These are phyloP conservation scores for Talaromyces wortmannii DNA, from an alignment of 495 filamentous ascomycete genomes.

Conservation along the genomic window DNA sequence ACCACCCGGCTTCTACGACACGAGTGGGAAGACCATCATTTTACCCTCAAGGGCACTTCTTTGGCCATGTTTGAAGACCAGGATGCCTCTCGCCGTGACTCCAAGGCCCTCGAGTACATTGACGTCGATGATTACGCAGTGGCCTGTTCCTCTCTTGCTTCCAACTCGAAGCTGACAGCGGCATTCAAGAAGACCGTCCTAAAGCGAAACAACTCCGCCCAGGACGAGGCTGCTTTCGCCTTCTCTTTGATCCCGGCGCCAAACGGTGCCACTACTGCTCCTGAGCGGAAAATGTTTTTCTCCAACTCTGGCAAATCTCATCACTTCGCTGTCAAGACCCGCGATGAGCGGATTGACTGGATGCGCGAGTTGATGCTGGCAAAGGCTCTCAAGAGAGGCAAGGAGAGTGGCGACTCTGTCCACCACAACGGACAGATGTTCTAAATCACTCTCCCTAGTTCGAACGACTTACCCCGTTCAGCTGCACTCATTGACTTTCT, in stretches of 20 bases:
- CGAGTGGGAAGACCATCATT: constrained; percentile 89
- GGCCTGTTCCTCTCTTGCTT: constrained; percentile 70
- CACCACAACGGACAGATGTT: constrained; percentile 78
- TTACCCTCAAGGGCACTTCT: constrained; percentile 75
- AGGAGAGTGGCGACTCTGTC: constrained; percentile 73
- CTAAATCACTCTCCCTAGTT: no score
- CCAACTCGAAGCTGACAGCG: constrained; percentile 71
- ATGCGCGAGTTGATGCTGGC: constrained; percentile 98
- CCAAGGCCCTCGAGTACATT: constrained; percentile 66
- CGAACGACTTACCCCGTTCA: no score
- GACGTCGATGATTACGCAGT: constrained; percentile 95
- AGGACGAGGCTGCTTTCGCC: constrained; percentile 61
- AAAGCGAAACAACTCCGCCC: constrained; percentile 42
- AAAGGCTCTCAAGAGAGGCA: constrained; percentile 69
- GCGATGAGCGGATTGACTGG: constrained; percentile 94
- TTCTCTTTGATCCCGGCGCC: constrained; percentile 96
- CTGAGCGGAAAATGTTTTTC: constrained; percentile 44
- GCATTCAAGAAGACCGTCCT: constrained; percentile 83
- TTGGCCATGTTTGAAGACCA: constrained; percentile 77
- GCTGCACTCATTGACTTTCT: no score
- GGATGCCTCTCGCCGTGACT: constrained; percentile 32
- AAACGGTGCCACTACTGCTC: no score
- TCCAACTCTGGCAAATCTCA: constrained; percentile 64
- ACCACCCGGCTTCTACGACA: constrained; percentile 80
- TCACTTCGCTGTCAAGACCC: constrained; percentile 81